phyloP scores from a whole-genome alignment of 139 green algal species.

The Chlamydomonas sphaeroides region DNA sequence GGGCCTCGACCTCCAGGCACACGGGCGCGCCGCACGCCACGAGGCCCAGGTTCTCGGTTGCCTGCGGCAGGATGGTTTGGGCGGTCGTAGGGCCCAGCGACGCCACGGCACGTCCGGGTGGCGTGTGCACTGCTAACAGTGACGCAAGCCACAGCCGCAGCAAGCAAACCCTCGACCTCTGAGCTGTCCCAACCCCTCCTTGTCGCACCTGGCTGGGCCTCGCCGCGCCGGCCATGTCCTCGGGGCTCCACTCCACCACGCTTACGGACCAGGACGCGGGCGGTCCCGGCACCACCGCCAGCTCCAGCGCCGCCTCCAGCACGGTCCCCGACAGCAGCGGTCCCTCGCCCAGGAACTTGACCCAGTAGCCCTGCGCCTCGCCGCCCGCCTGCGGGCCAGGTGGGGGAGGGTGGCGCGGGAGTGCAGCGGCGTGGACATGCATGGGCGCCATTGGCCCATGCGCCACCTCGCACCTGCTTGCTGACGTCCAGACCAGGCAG shows the following conservation, averaged over 20 bases:
- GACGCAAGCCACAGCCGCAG: too few species aligned
- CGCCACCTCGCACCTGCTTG: conserved; percentile 32
- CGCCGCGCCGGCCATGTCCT: too few species aligned
- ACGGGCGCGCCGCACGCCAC: conserved; percentile 66
- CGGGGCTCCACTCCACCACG: conserved; percentile 53
- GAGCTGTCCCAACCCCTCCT: too few species aligned
- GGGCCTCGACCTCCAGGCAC: conserved; percentile 64
- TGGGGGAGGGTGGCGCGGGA: too few species aligned
- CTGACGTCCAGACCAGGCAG: conserved; percentile 44
- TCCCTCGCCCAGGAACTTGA: conserved; percentile 57
- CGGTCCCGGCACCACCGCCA: conserved; percentile 47
- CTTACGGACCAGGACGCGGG: conserved; percentile 58
- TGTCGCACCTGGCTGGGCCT: too few species aligned
- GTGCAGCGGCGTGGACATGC: not conserved
- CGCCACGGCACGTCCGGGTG: too few species aligned
- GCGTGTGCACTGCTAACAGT: too few species aligned
- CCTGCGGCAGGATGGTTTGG: too few species aligned
- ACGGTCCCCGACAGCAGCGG: conserved; percentile 26
- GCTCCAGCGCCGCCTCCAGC: conserved; percentile 55
- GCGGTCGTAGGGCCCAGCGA: too few species aligned
- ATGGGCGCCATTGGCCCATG: not conserved
- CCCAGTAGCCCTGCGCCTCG: conserved; percentile 37
- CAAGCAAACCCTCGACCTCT: too few species aligned
- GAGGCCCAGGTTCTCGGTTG: conserved; percentile 38
- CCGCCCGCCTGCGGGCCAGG: conserved; percentile 10